A percentile compares a stretch with the other conserved stretches of the same genome.
Conservation (phyloP, 306 rosid genomes). For the Casuarina cunninghamiana region DNA sequence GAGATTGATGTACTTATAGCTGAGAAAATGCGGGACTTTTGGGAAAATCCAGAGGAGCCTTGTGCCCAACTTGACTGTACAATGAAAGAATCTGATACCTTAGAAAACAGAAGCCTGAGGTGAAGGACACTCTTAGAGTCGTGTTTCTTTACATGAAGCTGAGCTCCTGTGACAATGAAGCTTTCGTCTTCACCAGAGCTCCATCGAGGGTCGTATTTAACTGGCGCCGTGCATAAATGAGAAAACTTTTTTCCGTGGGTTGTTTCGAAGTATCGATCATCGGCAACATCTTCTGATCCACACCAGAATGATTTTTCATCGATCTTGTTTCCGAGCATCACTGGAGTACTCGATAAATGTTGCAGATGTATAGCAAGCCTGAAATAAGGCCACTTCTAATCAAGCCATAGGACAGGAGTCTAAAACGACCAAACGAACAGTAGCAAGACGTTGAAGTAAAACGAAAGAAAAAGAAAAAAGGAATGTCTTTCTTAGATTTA, state of each 20-base stretch:
- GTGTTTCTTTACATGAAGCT: slow-evolving; percentile 60
- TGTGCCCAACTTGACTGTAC: slow-evolving; percentile 66
- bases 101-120: slow-evolving; percentile 66
- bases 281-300: slow-evolving; percentile 54
- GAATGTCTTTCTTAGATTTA: not conserved
- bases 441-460: not conserved
- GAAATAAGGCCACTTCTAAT: slow-evolving; percentile 7
- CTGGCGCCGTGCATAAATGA: slow-evolving; percentile 69
- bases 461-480: not conserved
- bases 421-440: not conserved
- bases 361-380: slow-evolving; percentile 87
- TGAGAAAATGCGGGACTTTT: slow-evolving; percentile 61
- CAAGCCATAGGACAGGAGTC: not conserved
- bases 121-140: slow-evolving; percentile 65
- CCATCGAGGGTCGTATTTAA: slow-evolving; percentile 61
- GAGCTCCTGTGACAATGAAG: slow-evolving; percentile 86
- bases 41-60: slow-evolving; percentile 47
- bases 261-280: slow-evolving; percentile 58
- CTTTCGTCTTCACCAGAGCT: slow-evolving; percentile 29
- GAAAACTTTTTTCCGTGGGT: slow-evolving; percentile 62
- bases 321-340: slow-evolving; percentile 46
- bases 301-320: slow-evolving; percentile 52
- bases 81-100: slow-evolving; percentile 43
- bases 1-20: slow-evolving; percentile 66
- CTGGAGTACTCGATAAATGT: slow-evolving; percentile 65